Evolutionary conservation across 768 basidiomycete species (phyloP), one percentile per base, ranked within the genome.

Genomic region (Psilocybe sp.): DNA sequence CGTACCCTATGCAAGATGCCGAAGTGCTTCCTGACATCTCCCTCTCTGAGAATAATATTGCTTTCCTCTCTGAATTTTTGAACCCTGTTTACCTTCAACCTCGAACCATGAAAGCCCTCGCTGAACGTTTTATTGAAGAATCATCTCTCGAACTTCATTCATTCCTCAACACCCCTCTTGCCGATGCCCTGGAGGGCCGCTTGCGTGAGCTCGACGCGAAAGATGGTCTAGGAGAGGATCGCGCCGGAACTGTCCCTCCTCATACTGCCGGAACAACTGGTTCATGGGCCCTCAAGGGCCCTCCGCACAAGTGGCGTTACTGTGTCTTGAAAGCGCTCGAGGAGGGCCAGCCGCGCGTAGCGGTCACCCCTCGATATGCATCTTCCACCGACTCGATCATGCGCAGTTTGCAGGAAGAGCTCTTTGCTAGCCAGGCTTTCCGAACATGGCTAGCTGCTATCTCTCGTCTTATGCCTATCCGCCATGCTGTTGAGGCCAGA

Each of bases 231-330:
- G 77, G 76, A 34, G 73, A 73, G 8, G 68, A 73, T 33, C 84
- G 87, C 16, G 63, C 61, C 8, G 71, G 71, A 5, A 71, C 67
- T 37, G 74, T 95, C 44, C 86, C 92, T 0, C 60, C 78, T 10
- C 93, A 97, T 57, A 69, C 67, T n/a, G 69, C 80, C 8, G 94
- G 93, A 12, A 68, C 67, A n/a, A 47, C 57, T 14, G 69, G 69
- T 31, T 75, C 70, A 3, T 98, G 94, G 93, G 59, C 63, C 12
- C 59, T 90, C 61, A 82, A 81, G 59, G 93, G 95, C 2, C 96
- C 96, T 1, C 92, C 96, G 23, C 93, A 95, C 66, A 93, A 95
- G 65, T 92, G 91, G 79, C 90, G 96, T 32, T 98, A 94, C 74
- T 87, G 89, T 66, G 76, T 78, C 3, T 83, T 95, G 20, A 67